Evolutionary conservation across 1,139 yeast genomes (phyloP).

Genomic region (Saccharomyces hybrid): DNA sequence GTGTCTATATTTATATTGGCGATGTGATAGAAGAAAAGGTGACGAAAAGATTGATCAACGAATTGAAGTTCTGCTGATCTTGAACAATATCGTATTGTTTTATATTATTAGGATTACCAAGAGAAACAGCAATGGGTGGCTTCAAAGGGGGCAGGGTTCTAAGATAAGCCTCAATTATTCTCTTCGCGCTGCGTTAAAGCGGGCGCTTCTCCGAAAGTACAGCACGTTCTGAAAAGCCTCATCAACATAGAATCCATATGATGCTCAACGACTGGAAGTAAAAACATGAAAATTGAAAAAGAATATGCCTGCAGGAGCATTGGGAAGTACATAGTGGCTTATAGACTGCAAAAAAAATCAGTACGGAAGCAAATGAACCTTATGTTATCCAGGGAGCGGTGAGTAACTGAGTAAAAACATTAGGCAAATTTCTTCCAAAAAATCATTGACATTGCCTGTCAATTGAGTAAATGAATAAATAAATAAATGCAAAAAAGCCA

Average conservation of each 20-base stretch:
- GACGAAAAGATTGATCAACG: background rate
- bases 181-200: background rate
- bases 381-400: background rate
- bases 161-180: background rate
- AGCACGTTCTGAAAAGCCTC: background rate
- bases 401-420: background rate
- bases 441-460: background rate
- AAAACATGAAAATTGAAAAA: background rate
- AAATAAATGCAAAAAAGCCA: background rate
- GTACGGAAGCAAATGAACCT: background rate
- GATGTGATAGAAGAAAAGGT: background rate
- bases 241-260: background rate
- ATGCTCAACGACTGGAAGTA: background rate
- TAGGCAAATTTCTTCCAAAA: background rate
- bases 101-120: background rate
- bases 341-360: background rate
- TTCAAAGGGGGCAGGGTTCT: background rate
- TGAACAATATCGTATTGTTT: background rate
- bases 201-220: background rate
- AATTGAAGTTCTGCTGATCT: background rate
- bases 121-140: background rate
- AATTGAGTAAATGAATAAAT: no score
- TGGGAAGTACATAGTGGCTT: background rate
- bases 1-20: background rate
- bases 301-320: background rate